phyloP scores from a whole-genome alignment of 2,329 filamentous ascomycete genomes.

The Sordariomycetes sp. region DNA sequence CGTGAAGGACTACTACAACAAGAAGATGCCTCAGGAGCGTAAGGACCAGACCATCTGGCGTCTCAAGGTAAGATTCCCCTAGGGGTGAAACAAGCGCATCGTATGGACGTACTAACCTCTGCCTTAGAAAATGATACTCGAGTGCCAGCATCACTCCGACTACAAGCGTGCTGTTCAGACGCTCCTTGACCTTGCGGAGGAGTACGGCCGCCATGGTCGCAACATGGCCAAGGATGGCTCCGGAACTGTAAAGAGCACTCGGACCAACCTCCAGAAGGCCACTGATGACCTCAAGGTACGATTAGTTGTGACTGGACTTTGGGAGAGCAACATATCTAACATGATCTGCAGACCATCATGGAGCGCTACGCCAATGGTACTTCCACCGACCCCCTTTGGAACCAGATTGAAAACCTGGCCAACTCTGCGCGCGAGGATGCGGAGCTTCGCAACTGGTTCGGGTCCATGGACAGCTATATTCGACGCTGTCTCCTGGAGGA shows the following conservation, averaged over 20 bases:
- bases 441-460: slow-evolving; percentile 86
- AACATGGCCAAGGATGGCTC: slow-evolving; percentile 49
- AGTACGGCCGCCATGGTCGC: slow-evolving; percentile 66
- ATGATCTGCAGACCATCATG: slow-evolving; percentile 48
- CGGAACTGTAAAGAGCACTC: slow-evolving; percentile 60
- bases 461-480: slow-evolving; percentile 60
- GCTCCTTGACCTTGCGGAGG: slow-evolving; percentile 69
- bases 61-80: slow-evolving; percentile 38
- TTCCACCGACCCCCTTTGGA: slow-evolving; percentile 74
- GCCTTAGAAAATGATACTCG: slow-evolving; percentile 74
- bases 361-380: slow-evolving; percentile 95
- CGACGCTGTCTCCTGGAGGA: slow-evolving; percentile 77
- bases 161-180: slow-evolving; percentile 89
- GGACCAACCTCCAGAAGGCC: slow-evolving; percentile 52
- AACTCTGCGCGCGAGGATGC: slow-evolving; percentile 73
- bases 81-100: too few relatives aligned
- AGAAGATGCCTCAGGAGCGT: slow-evolving; percentile 85
- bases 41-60: slow-evolving; percentile 87
- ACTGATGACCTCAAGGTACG: slow-evolving; percentile 58
- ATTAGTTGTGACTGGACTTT: slow-evolving; percentile 14
- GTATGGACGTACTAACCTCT: slow-evolving; percentile 8
- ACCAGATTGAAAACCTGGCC: slow-evolving; percentile 76
- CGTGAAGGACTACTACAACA: slow-evolving; percentile 61
- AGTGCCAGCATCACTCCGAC: slow-evolving; percentile 90
- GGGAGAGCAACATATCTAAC: slow-evolving; percentile 22